A percentile compares a stretch with the other conserved stretches of the same genome.
Conservation (phyloP, 2,329 filamentous ascomycete species). For the Colletotrichum musae region DNA sequence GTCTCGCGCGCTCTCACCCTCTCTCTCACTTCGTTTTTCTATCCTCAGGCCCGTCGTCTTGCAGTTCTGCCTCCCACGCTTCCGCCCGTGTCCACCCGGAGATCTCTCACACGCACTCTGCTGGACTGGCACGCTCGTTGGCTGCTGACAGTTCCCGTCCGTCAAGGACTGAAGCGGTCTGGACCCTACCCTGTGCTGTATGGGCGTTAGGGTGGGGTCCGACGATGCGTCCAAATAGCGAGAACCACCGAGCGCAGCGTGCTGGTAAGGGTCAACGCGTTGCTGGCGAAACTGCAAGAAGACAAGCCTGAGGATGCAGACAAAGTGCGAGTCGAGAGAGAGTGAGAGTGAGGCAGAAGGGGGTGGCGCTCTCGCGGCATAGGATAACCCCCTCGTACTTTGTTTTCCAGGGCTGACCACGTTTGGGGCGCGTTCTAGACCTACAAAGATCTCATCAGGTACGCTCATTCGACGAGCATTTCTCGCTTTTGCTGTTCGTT, state of each 20-base stretch:
- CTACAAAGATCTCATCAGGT: conserved; percentile 55
- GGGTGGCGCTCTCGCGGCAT: conserved; percentile 15
- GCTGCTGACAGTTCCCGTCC: conserved; percentile 13
- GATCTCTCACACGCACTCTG: background rate
- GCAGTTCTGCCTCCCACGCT: conserved; percentile 22
- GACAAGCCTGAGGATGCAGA: background rate
- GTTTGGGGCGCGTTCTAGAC: conserved; percentile 49
- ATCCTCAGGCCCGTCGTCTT: conserved; percentile 2
- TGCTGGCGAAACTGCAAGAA: conserved; percentile 1
- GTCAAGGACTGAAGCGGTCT: conserved; percentile 20
- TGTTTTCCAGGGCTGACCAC: conserved; percentile 40
- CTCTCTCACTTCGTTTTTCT: background rate
- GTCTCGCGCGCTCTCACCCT: background rate
- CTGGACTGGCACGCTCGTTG: conserved; percentile 10
- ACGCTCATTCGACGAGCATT: conserved; percentile 33
- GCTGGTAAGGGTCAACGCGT: background rate
- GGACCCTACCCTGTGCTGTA: conserved; percentile 16
- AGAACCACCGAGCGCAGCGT: conserved; percentile 1
- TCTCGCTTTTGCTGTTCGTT: conserved; percentile 23
- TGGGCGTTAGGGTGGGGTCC: conserved; percentile 18
- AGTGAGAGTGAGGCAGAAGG: conserved; percentile 17
- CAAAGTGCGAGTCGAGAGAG: background rate
- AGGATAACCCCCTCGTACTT: conserved; percentile 2
- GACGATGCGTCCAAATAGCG: conserved; percentile 18
- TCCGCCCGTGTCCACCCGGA: conserved; percentile 4